A percentile compares a stretch with the other conserved stretches of the same genome.
Conservation (phyloP, 2,329 filamentous ascomycete genomes). For the Rhynchosporium agropyri region DNA sequence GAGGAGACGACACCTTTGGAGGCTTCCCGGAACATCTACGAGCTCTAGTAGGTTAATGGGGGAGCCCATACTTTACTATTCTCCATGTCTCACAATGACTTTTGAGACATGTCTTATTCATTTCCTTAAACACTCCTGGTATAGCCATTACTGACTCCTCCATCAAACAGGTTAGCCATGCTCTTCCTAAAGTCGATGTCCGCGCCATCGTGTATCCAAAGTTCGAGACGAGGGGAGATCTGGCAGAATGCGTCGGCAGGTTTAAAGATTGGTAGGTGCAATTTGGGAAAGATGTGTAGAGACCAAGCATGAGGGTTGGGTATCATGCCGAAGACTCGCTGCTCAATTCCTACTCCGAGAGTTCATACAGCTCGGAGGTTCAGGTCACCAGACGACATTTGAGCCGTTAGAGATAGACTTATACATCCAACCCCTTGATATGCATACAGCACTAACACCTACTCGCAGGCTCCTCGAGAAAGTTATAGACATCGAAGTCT, state of each 20-base stretch:
- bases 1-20: conserved; percentile 77
- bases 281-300: too few species aligned
- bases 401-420: background rate
- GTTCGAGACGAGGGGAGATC: conserved; percentile 80
- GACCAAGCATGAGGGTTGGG: too few species aligned
- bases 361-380: background rate
- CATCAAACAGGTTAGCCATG: conserved; percentile 52
- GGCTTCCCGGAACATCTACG: conserved; percentile 74
- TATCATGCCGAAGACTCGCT: background rate
- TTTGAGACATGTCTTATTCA: too few species aligned
- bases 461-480: conserved; percentile 75
- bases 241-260: conserved; percentile 68
- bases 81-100: too few species aligned
- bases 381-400: background rate
- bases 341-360: background rate
- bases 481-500: conserved; percentile 93
- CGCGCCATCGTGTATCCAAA: conserved; percentile 73
- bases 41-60: conserved; percentile 45
- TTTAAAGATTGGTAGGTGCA: conserved; percentile 71
- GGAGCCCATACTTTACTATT: too few species aligned
- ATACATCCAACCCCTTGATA: background rate
- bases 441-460: conserved; percentile 9
- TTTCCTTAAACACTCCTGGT: too few species aligned
- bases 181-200: conserved; percentile 70
- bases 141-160: too few species aligned